Percentiles rank a stretch among this genome's conserved stretches.
Evolutionary conservation across 768 basidiomycete species (phyloP).

Genomic region (Auricularia sp.): DNA sequence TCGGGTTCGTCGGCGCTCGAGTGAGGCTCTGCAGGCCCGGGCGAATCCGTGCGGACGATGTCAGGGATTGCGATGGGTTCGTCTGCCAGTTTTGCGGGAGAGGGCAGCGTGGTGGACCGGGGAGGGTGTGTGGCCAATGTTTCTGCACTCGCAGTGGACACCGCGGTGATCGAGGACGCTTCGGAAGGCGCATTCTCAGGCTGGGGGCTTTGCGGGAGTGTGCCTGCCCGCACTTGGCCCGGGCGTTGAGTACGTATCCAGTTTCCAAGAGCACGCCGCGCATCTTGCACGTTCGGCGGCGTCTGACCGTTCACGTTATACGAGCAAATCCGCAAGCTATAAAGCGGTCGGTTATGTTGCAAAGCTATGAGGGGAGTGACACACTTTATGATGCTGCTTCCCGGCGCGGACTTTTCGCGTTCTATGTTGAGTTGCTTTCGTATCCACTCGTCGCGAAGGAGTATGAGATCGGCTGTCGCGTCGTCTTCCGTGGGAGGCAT

Average conservation of each 20-base stretch:
- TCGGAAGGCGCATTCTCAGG: background rate
- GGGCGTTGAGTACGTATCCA: background rate
- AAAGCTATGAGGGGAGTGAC: background rate
- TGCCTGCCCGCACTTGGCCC: background rate
- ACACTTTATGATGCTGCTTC: background rate
- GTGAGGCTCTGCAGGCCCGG: background rate
- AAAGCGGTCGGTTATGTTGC: background rate
- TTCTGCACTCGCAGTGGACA: background rate
- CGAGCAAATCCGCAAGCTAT: background rate
- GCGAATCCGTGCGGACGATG: background rate
- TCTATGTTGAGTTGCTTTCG: background rate
- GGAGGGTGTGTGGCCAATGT: background rate
- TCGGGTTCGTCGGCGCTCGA: slow-evolving; percentile 37
- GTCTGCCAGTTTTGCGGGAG: background rate
- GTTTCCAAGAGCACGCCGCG: background rate
- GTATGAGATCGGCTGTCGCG: background rate
- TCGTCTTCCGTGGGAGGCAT: background rate
- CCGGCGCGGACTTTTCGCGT: background rate
- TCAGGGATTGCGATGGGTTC: background rate
- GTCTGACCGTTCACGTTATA: background rate
- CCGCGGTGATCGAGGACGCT: background rate
- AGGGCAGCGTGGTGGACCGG: background rate
- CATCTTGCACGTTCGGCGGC: background rate
- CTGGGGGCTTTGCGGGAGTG: background rate
- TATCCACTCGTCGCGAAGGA: background rate